Percentiles rank a stretch among this genome's conserved stretches.
Conservation (phyloP, 352 stramenopile species). For the Phytophthora fragariae region DNA sequence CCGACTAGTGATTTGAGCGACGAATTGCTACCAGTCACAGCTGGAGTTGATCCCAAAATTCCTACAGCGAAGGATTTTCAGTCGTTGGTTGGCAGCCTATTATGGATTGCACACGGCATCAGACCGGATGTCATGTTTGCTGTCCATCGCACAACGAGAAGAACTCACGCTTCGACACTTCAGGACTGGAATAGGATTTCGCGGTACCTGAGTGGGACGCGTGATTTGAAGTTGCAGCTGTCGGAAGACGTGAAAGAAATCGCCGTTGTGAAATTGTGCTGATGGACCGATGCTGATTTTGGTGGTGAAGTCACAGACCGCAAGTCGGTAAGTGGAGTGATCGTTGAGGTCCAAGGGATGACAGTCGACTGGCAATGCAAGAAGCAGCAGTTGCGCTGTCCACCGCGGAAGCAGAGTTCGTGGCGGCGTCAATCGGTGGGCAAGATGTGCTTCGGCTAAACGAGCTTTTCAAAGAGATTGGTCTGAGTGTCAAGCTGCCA, state of each 20-base stretch:
- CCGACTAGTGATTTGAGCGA: background rate
- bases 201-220: background rate
- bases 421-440: conserved; percentile 7
- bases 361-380: conserved; percentile 18
- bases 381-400: conserved; percentile 21
- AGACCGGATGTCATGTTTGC: conserved; percentile 36
- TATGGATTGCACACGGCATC: conserved; percentile 39
- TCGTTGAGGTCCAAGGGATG: conserved; percentile 28
- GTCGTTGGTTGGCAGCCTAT: conserved; percentile 37
- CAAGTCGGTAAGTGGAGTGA: conserved; percentile 15
- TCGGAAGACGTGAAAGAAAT: background rate
- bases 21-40: background rate
- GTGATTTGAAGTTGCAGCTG: conserved; percentile 15
- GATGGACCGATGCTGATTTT: conserved; percentile 16
- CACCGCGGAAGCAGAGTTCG: conserved; percentile 31
- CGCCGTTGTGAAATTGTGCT: background rate
- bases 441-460: conserved; percentile 16
- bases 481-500: background rate
- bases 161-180: conserved; percentile 13
- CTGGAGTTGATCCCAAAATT: background rate
- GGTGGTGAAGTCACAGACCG: background rate
- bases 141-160: conserved; percentile 27
- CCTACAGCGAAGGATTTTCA: conserved; percentile 33
- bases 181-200: conserved; percentile 27
- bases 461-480: conserved; percentile 23